Evolutionary conservation across 73 alveolate genomes (phyloP).

Genomic region (Stentor roeselii): DNA sequence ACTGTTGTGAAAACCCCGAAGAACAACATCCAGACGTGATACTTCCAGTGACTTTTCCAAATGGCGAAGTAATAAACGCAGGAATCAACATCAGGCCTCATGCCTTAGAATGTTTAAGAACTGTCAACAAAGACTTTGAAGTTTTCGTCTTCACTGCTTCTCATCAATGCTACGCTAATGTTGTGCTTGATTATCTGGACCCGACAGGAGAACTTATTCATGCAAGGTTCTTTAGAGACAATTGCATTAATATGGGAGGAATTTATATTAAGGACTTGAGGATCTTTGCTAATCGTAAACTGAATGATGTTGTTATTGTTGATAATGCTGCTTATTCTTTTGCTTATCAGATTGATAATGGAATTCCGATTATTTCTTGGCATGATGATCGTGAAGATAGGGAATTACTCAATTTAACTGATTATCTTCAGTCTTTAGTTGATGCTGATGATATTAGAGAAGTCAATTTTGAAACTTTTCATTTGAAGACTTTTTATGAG

Average conservation of each 20-base stretch:
- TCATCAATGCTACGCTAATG: conserved; percentile 55
- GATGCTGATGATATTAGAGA: too few relatives aligned
- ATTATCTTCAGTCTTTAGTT: too few relatives aligned
- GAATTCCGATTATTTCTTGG: too few relatives aligned
- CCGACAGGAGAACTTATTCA: conserved; percentile 46
- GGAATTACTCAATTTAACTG: too few relatives aligned
- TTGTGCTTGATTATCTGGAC: conserved; percentile 57
- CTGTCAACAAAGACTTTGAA: conserved; percentile 51
- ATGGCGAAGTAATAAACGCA: too few relatives aligned
- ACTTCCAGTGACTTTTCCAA: too few relatives aligned
- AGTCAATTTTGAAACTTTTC: too few relatives aligned
- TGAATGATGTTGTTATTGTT: conserved; percentile 50
- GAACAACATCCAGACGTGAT: too few relatives aligned
- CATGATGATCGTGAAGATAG: too few relatives aligned
- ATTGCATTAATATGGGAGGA: conserved; percentile 55
- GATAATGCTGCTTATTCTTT: conserved; percentile 67
- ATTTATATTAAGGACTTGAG: conserved; percentile 61
- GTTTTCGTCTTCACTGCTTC: conserved; percentile 56
- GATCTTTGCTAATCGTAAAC: conserved; percentile 44
- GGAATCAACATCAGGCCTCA: conserved; percentile 63
- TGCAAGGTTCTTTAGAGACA: conserved; percentile 58
- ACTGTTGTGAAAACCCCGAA: too few relatives aligned
- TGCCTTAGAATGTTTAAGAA: conserved; percentile 44
- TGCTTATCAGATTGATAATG: too few relatives aligned
- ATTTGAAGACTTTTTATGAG: too few relatives aligned